Evolutionary conservation across 768 basidiomycete genomes (phyloP).

Genomic region (Tricholoma sp.): DNA sequence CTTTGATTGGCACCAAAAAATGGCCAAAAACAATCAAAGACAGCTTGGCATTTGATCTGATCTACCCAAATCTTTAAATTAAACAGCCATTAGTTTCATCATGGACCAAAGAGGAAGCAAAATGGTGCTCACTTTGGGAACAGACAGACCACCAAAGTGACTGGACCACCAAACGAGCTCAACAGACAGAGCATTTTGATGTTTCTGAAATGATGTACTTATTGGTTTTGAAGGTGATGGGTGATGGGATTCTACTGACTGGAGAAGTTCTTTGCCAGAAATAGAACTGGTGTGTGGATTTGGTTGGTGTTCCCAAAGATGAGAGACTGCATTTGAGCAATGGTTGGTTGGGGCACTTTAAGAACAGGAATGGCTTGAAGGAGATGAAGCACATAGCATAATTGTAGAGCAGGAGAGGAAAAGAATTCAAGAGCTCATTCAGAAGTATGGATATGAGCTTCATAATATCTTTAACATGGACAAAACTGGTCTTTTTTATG

Average conservation of each 20-base stretch:
- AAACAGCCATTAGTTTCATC: conserved; percentile 20
- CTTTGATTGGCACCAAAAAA: conserved; percentile 20
- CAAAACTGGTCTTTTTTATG: conserved; percentile 21
- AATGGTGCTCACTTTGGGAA: conserved; percentile 16
- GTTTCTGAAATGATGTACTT: conserved; percentile 8
- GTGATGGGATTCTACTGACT: conserved; percentile 24
- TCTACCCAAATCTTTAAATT: conserved; percentile 23
- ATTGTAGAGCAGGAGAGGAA: conserved; percentile 36
- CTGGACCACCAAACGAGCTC: conserved; percentile 16
- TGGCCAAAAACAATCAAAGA: conserved; percentile 17
- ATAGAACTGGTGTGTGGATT: conserved; percentile 11
- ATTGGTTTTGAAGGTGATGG: conserved; percentile 19
- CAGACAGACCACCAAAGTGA: not conserved
- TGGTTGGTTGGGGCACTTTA: too few relatives aligned
- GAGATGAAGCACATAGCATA: conserved; percentile 20
- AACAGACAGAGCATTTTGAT: conserved; percentile 17
- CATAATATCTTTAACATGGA: too few relatives aligned
- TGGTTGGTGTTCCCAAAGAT: too few relatives aligned
- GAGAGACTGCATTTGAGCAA: too few relatives aligned
- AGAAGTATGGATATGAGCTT: too few relatives aligned
- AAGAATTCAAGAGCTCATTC: conserved; percentile 3
- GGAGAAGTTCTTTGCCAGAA: conserved; percentile 29
- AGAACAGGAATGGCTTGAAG: conserved; percentile 6
- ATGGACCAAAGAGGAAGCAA: conserved; percentile 23
- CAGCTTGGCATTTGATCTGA: conserved; percentile 17